Evolutionary conservation across 2,329 filamentous ascomycete species (phyloP), one percentile per base, ranked within the genome.

Genomic region (Claviceps sorghi): DNA sequence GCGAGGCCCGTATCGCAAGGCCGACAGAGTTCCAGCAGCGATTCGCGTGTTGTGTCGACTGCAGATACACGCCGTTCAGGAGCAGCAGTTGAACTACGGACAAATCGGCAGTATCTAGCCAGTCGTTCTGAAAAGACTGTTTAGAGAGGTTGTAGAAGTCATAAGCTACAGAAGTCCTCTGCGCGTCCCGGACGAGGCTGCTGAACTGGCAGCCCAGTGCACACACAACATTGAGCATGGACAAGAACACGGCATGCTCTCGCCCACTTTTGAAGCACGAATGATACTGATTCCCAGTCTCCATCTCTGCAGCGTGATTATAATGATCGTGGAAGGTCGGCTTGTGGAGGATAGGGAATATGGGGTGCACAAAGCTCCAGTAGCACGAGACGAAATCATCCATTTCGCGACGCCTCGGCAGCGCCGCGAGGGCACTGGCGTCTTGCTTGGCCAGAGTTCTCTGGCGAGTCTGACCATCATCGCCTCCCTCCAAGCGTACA

Each of bases 11-110:
- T 46, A 51, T 51, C 17, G 50, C 50, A 40, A 51, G 50, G 5
- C 50, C 50, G 21, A 51, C 42, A 19, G 50, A 51, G 34, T 51
- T 51, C 50, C 50, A 51, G 50, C 50, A 51, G 7, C 50, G 50
- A 21, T 51, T 51, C 17, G 50, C 50, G 22, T 51, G 50, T 21
- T 30, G 50, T 3, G 50, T 51, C 21, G 50, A 51, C 22, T 51
- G 50, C n/a, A 51, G 22, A 46, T 51, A 51, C 17, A 47, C 50
- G 17, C 43, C 50, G 26, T 47, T 51, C 32, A 51, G 22, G 9
- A 51, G 34, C 22, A 51, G 43, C 22, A 51, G 32, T 8, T 51
- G 50, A 29, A 51, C 50, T 22, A 51, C 22, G 17, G 50, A 51
- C n/a, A 47, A 4, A 30, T 51, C 50, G 43, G 50, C 50, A 22